Evolutionary conservation across 202 grass and related monocot genomes (phyloP), one percentile per base, ranked within the genome.

Genomic region (Tripidium arundinaceum): DNA sequence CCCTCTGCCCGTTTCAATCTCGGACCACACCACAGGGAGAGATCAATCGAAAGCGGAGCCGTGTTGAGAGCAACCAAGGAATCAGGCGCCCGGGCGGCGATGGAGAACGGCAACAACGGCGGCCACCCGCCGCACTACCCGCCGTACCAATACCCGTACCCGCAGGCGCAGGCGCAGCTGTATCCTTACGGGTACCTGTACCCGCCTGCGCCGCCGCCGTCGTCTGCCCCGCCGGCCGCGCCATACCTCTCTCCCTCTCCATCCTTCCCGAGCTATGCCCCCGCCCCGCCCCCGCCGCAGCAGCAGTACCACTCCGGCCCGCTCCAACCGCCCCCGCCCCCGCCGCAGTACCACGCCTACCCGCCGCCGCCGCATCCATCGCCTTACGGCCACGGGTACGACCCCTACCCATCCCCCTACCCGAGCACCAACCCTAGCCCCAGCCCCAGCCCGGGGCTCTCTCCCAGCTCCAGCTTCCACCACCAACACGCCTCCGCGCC

Each of bases 291-390:
- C 1, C 89, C 29, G 29, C 34, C 6, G 55, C 88, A 78, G 57
- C 87, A 82, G 43, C 85, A 83, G 45, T 86, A 70, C 75, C 59
- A 89, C 73, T 89, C 87, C 67, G 78, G 78, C 67, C 78, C 66
- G 60, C 87, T 85, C 31, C 87, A 82, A 73, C 12, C 66, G 9
- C 82, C 85, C 87, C 87, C 78, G 29, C 87, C 72, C 2, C 77
- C 71, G 2, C 36, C 72, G 77, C 75, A 79, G 39, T 22, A 62
- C 58, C 73, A 85, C 7, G 67, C 68, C 2, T 82, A 82, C 68
- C 83, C 78, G 26, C 87, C 74, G 40, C 62, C 63, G 68, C 59
- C 15, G 58, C 68, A 61, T 25, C 82, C 87, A 3, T 34, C 81
- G 64, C 24, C 58, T 7, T 89, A 85, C 38, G 45, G 11, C 16